Conservation (phyloP, 2,329 filamentous ascomycete species). For the Emericellopsis atlantica region DNA sequence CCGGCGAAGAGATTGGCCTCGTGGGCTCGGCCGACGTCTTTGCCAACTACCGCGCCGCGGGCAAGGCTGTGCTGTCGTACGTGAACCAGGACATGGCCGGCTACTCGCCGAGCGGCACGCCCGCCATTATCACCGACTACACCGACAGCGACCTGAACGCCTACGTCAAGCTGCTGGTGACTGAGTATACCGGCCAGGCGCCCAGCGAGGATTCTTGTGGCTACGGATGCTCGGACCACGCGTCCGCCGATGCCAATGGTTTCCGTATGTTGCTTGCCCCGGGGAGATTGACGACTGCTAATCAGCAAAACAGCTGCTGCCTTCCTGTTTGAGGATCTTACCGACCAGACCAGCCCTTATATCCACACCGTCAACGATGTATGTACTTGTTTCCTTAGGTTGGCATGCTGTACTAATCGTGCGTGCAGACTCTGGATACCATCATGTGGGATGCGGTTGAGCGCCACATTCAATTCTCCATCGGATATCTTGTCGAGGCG, state of each 20-base stretch:
- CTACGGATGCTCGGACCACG: constrained; percentile 33
- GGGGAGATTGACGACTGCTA: neutral
- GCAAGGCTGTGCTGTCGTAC: constrained; percentile 28
- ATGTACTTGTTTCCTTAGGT: constrained; percentile 7
- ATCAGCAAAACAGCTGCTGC: constrained; percentile 15
- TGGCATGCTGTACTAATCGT: neutral
- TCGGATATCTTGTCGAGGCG: constrained; percentile 23
- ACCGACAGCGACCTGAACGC: constrained; percentile 25
- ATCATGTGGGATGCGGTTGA: constrained; percentile 22
- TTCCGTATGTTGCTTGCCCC: constrained; percentile 15
- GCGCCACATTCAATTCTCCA: constrained; percentile 20
- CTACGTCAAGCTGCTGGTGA: constrained; percentile 19
- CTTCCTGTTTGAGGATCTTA: constrained; percentile 21
- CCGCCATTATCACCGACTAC: constrained; percentile 32
- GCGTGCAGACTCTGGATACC: constrained; percentile 15
- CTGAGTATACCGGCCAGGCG: constrained; percentile 15
- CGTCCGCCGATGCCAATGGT: constrained; percentile 17
- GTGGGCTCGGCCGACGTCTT: constrained; percentile 31
- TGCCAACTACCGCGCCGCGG: constrained; percentile 22
- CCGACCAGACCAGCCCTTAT: constrained; percentile 14
- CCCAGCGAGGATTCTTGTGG: constrained; percentile 23
- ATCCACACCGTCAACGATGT: constrained; percentile 22
- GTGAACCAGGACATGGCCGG: constrained; percentile 39
- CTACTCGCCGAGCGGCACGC: constrained; percentile 29
- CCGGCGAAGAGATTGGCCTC: constrained; percentile 33